phyloP scores from a whole-genome alignment of 352 stramenopile species.

The Globisporangium barbulae region DNA sequence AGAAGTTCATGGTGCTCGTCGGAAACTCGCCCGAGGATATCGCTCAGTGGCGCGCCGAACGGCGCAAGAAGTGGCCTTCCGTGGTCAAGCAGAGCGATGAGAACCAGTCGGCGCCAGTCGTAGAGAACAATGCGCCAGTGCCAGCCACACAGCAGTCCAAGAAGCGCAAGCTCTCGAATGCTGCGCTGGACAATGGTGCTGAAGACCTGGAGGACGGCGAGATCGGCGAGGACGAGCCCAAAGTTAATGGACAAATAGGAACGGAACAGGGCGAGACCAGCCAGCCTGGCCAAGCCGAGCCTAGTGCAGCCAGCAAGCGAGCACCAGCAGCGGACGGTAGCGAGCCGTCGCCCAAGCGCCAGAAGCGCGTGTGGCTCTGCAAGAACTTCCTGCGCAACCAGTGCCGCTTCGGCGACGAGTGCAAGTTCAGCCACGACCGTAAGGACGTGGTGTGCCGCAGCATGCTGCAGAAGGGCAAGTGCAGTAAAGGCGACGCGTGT shows the following conservation, averaged over 20 bases:
- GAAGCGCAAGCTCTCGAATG: conserved; percentile 55
- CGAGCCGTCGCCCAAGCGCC: conserved; percentile 37
- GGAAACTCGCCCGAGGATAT: conserved; percentile 82
- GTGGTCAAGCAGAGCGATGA: conserved; percentile 6
- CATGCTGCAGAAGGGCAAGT: conserved; percentile 55
- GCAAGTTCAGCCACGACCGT: conserved; percentile 69
- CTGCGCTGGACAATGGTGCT: conserved; percentile 10
- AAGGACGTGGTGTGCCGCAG: conserved; percentile 54
- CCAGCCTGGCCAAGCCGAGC: conserved; percentile 20
- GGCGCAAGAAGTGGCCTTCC: conserved; percentile 60
- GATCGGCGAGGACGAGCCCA: conserved; percentile 31
- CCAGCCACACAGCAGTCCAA: conserved; percentile 5
- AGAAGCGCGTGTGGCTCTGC: conserved; percentile 47
- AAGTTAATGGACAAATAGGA: background rate
- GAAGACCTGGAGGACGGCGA: conserved; percentile 63
- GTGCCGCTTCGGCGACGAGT: conserved; percentile 58
- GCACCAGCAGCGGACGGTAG: conserved; percentile 2
- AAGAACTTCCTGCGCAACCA: conserved; percentile 65
- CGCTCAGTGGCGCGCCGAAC: conserved; percentile 70
- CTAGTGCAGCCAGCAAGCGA: conserved; percentile 16
- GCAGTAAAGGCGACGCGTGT: conserved; percentile 53
- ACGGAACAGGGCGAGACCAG: conserved; percentile 17
- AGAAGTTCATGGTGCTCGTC: conserved; percentile 85
- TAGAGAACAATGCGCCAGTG: conserved; percentile 1
- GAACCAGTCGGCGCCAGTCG: background rate